A percentile compares a stretch with the other conserved stretches of the same genome.
Evolutionary conservation across 2,329 filamentous ascomycete genomes (phyloP).

Genomic region (Fusarium sp.): DNA sequence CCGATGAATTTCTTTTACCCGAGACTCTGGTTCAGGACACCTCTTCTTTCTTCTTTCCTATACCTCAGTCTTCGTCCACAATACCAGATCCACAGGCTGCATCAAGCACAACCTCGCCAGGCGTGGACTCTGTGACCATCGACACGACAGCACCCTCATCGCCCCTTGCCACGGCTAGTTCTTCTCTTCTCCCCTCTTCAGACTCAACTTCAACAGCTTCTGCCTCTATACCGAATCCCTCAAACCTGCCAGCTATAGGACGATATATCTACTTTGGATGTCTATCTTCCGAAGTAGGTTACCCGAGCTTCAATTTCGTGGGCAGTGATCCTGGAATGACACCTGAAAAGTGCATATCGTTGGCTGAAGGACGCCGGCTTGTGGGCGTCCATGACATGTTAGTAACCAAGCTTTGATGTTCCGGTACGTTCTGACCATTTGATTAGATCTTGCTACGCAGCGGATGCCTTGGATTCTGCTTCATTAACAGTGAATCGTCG

Average conservation of each 20-base stretch:
- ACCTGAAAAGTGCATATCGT: conserved; percentile 8
- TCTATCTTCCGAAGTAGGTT: conserved; percentile 19
- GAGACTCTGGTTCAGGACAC: not conserved
- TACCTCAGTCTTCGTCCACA: not conserved
- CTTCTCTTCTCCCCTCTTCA: not conserved
- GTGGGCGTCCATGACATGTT: conserved; percentile 22
- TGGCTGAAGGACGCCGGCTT: not conserved
- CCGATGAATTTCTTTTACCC: not conserved
- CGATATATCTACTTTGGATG: conserved; percentile 23
- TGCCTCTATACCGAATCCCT: not conserved
- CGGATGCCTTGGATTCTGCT: conserved; percentile 4
- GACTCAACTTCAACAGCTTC: not conserved
- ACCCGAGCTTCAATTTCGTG: conserved; percentile 24
- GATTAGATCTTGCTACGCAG: conserved; percentile 27
- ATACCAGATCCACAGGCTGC: not conserved
- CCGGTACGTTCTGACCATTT: not conserved
- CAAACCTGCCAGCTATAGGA: conserved; percentile 16
- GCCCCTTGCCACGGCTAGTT: not conserved
- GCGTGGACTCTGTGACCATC: not conserved
- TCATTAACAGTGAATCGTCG: not conserved
- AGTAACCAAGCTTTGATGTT: not conserved
- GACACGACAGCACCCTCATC: not conserved
- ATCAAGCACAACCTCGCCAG: not conserved
- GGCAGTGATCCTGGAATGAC: conserved; percentile 15
- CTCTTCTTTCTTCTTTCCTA: not conserved